phyloP scores from a whole-genome alignment of 345 rosid genomes.

The Hibiscus mutabilis region DNA sequence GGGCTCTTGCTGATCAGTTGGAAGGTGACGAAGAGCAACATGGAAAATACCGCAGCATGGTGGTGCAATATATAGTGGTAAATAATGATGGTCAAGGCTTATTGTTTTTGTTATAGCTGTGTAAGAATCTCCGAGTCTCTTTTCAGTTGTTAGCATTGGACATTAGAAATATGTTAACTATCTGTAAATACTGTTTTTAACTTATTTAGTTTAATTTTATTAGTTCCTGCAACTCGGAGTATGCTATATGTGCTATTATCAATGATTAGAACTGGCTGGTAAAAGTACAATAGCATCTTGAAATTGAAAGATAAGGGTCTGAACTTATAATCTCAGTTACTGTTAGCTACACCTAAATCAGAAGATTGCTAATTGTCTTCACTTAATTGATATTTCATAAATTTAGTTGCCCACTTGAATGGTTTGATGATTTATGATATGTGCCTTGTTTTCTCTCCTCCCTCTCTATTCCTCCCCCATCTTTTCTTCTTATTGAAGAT shows the following conservation, averaged over 20 bases:
- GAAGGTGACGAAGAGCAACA: conserved; percentile 81
- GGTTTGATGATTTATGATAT: not conserved
- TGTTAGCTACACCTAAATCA: not conserved
- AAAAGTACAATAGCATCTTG: not conserved
- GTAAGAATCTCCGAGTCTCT: not conserved
- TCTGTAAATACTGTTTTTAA: not conserved
- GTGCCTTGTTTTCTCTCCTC: not conserved
- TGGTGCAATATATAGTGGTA: conserved; percentile 69
- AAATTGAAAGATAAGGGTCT: not conserved
- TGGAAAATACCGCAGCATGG: conserved; percentile 61
- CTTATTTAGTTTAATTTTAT: not conserved
- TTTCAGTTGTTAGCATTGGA: not conserved
- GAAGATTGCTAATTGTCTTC: conserved; percentile 5
- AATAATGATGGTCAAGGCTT: not conserved
- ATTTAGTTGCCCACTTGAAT: not conserved
- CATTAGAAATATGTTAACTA: not conserved
- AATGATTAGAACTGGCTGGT: not conserved
- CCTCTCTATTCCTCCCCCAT: not conserved
- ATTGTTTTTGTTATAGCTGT: not conserved
- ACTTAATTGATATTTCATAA: not conserved
- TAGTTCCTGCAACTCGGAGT: no score
- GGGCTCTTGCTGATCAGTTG: conserved; percentile 88
- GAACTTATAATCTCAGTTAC: not conserved
- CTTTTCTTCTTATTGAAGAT: conserved; percentile 2
- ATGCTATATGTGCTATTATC: not conserved